These are phyloP conservation scores for Chalciporus chontae DNA, from an alignment of 768 basidiomycete genomes.

Conservation along the genomic window DNA sequence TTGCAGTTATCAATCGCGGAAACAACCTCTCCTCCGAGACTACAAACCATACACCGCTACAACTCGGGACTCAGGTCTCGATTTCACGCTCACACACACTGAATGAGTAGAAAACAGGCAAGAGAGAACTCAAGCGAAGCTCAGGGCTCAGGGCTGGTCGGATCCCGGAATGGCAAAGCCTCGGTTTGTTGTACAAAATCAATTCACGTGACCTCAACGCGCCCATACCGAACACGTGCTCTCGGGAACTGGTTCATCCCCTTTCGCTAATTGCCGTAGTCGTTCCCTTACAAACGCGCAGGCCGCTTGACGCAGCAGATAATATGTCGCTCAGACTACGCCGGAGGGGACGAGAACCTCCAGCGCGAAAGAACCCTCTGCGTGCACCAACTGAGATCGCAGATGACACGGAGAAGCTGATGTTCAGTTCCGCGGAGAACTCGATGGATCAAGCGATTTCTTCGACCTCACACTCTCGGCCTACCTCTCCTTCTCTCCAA, in stretches of 20 bases:
- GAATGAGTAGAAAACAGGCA: background rate
- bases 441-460: background rate
- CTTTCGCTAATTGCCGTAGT: constrained; percentile 9
- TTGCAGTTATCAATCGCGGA: too few relatives aligned
- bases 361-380: constrained; percentile 7
- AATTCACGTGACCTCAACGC: constrained; percentile 30
- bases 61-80: constrained; percentile 3
- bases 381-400: constrained; percentile 6
- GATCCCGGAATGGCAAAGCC: too few relatives aligned
- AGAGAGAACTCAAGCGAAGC: background rate
- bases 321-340: constrained; percentile 19
- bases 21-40: background rate
- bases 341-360: constrained; percentile 3
- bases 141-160: too few relatives aligned
- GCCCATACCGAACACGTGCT: constrained; percentile 20
- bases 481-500: background rate
- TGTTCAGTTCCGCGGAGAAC: constrained; percentile 6
- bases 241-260: constrained; percentile 6
- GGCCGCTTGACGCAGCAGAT: constrained; percentile 20
- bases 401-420: constrained; percentile 24
- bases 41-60: background rate
- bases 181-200: constrained; percentile 9
- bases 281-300: constrained; percentile 24
- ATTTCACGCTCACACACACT: background rate
- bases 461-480: background rate